Evolutionary conservation across 179 eudicot species (phyloP).

Genomic region (Heliamphora pulchella): DNA sequence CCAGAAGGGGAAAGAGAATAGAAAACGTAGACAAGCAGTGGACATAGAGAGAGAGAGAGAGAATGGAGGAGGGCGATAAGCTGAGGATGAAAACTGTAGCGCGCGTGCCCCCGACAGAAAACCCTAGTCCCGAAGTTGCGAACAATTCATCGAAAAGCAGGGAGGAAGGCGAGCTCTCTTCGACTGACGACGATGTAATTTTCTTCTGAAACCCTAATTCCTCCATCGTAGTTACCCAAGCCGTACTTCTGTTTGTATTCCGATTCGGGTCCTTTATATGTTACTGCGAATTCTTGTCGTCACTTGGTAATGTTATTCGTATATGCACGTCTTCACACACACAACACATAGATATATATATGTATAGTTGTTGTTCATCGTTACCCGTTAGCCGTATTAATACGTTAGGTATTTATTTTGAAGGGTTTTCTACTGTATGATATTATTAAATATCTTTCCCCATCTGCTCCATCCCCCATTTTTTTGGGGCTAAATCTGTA

Average conservation of each 20-base stretch:
- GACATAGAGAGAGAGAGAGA: constrained; percentile 16
- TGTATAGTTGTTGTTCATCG: not conserved
- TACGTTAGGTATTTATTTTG: not conserved
- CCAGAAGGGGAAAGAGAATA: not conserved
- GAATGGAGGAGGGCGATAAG: constrained; percentile 16
- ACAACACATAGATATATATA: no score
- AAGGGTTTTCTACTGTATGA: not conserved
- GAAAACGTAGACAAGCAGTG: no score
- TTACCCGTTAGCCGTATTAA: not conserved
- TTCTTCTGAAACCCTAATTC: constrained; percentile 14
- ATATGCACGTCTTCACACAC: not conserved
- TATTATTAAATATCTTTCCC: not conserved
- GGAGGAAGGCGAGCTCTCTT: constrained; percentile 48
- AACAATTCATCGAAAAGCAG: constrained; percentile 20
- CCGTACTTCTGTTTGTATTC: not conserved
- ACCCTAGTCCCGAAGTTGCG: constrained; percentile 8
- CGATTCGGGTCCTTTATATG: not conserved
- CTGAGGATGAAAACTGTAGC: not conserved
- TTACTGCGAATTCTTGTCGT: not conserved
- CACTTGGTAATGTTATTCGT: not conserved
- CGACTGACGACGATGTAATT: constrained; percentile 33
- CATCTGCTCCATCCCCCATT: not conserved
- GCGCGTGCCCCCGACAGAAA: not conserved
- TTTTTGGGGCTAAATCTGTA: not conserved
- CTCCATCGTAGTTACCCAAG: not conserved